Percentiles rank a stretch among this genome's conserved stretches.
phyloP scores from a whole-genome alignment of 768 basidiomycete genomes.

The Amanita exitialis region DNA sequence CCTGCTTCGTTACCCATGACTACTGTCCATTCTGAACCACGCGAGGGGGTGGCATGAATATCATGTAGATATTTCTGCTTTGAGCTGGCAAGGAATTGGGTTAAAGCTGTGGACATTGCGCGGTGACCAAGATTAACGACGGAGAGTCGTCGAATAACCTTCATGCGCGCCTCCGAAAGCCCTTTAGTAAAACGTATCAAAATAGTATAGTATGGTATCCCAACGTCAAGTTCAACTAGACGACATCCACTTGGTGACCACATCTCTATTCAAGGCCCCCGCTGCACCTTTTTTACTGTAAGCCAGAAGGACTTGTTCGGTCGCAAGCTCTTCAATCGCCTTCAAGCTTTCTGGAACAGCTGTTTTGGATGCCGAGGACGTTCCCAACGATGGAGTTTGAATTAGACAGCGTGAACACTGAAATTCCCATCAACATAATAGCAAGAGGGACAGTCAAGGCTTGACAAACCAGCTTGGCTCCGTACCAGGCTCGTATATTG shows the following conservation, averaged over 20 bases:
- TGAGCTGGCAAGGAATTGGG: conserved; percentile 24
- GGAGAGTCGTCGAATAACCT: background rate
- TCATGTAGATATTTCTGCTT: conserved; percentile 57
- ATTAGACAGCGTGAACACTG: conserved; percentile 56
- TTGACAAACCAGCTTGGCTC: conserved; percentile 63
- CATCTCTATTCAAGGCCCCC: conserved; percentile 28
- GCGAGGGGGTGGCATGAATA: conserved; percentile 28
- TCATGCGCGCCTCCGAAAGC: background rate
- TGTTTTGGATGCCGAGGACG: conserved; percentile 49
- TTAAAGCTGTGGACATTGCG: conserved; percentile 11
- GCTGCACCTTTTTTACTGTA: conserved; percentile 37
- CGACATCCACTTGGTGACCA: conserved; percentile 37
- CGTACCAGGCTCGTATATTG: conserved; percentile 71
- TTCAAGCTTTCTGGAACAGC: conserved; percentile 44
- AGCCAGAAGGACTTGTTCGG: conserved; percentile 54
- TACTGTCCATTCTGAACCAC: conserved; percentile 63
- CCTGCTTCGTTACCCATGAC: conserved; percentile 97
- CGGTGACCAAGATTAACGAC: background rate
- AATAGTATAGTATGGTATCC: background rate
- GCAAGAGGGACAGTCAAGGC: background rate
- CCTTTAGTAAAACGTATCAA: background rate
- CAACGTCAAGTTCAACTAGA: conserved; percentile 10
- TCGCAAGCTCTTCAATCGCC: conserved; percentile 61
- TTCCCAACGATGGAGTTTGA: conserved; percentile 15
- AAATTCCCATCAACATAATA: background rate